Evolutionary conservation across 2,329 filamentous ascomycete species (phyloP).

Genomic region (Nemania bipapillata): DNA sequence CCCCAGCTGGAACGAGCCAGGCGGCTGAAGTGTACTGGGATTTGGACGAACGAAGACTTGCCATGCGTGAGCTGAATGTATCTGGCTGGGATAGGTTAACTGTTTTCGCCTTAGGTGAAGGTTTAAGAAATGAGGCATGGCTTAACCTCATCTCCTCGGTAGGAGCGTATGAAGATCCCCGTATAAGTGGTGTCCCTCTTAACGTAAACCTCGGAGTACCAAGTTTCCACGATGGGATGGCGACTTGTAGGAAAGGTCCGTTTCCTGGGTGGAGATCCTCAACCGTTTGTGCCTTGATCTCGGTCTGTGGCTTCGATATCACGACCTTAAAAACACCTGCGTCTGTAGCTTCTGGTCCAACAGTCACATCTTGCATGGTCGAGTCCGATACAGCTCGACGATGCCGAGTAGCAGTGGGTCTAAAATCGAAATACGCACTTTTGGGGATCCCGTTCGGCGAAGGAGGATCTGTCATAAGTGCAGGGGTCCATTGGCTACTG

Average conservation of each 20-base stretch:
- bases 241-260: conserved; percentile 72
- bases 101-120: conserved; percentile 50
- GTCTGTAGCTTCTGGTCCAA: conserved; percentile 63
- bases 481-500: conserved; percentile 59
- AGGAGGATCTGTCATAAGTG: conserved; percentile 48
- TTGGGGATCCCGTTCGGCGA: conserved; percentile 50
- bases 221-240: conserved; percentile 85
- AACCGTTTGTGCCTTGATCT: conserved; percentile 69
- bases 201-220: conserved; percentile 83
- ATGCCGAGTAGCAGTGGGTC: conserved; percentile 53
- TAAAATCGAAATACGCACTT: conserved; percentile 50
- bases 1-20: conserved; percentile 35
- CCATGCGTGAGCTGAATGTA: conserved; percentile 51
- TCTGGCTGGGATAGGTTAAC: conserved; percentile 48
- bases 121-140: conserved; percentile 61
- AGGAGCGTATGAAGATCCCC: conserved; percentile 82
- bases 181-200: conserved; percentile 78
- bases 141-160: conserved; percentile 77
- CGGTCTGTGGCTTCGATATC: conserved; percentile 76
- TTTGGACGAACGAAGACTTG: conserved; percentile 55
- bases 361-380: conserved; percentile 73
- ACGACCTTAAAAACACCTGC: conserved; percentile 80
- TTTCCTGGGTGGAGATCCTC: conserved; percentile 62
- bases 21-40: conserved; percentile 48
- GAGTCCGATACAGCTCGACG: conserved; percentile 80